These are phyloP conservation scores for Hymenoscyphus occultus DNA, from an alignment of 2,329 filamentous ascomycete species.

Conservation along the genomic window DNA sequence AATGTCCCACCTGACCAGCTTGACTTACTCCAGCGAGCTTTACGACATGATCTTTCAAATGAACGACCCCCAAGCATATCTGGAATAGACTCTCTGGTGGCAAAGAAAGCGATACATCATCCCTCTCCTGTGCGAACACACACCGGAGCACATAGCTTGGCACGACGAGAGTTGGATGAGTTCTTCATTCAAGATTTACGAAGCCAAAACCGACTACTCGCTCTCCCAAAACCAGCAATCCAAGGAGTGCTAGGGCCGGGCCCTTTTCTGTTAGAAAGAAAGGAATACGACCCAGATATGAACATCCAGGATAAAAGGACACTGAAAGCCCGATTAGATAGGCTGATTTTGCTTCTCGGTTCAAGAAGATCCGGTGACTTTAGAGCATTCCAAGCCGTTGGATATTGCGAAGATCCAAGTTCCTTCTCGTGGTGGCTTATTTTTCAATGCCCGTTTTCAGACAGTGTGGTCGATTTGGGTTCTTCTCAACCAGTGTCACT, in stretches of 20 bases:
- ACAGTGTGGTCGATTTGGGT: not conserved
- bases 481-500: not conserved
- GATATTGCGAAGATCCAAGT: not conserved
- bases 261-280: not conserved
- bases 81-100: not conserved
- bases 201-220: not conserved
- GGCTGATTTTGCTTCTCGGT: not conserved
- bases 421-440: not conserved
- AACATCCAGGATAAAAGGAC: not conserved
- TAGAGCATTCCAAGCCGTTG: not conserved
- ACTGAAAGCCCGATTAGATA: not conserved
- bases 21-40: not conserved
- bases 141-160: not conserved
- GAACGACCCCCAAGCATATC: not conserved
- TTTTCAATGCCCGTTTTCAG: not conserved
- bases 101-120: not conserved
- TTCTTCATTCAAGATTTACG: not conserved
- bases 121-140: not conserved
- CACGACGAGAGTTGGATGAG: not conserved
- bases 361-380: not conserved
- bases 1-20: not conserved
- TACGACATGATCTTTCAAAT: not conserved
- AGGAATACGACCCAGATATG: not conserved
- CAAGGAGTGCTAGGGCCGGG: not conserved
- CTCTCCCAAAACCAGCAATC: not conserved